Conservation (phyloP, 1,284 basidiomycete species). For the Cryptococcus maquisensis region DNA sequence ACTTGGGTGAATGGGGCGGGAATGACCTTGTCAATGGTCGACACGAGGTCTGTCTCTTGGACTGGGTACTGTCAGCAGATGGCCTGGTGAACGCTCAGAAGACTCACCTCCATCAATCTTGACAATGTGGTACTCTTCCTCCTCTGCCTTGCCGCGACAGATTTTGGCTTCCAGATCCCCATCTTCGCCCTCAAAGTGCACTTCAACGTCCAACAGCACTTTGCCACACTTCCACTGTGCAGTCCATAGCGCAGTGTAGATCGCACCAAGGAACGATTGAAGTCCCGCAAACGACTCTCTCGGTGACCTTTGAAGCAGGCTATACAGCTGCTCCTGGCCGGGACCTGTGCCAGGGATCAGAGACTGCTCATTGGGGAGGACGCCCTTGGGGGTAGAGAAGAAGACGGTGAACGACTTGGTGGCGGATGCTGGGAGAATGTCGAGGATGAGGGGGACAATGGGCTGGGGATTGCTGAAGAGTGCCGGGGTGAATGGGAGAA, state of each 20-base stretch:
- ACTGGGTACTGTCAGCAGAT: not conserved
- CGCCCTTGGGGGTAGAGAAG: slow-evolving; percentile 24
- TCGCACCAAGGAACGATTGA: slow-evolving; percentile 40
- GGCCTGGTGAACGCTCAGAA: not conserved
- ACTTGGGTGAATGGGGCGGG: not conserved
- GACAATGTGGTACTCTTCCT: slow-evolving; percentile 12
- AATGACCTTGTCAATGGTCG: not conserved
- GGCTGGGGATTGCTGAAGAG: slow-evolving; percentile 21
- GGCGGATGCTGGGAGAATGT: slow-evolving; percentile 17
- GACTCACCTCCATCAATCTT: slow-evolving; percentile 19
- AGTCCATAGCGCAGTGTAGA: slow-evolving; percentile 41
- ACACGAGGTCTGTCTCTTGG: not conserved
- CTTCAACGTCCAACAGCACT: slow-evolving; percentile 43
- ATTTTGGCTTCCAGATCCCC: slow-evolving; percentile 24
- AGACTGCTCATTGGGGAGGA: not conserved
- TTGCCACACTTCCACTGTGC: slow-evolving; percentile 37
- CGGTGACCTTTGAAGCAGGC: slow-evolving; percentile 15
- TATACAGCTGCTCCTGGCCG: slow-evolving; percentile 26
- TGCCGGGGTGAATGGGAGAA: slow-evolving; percentile 35
- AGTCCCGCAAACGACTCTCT: slow-evolving; percentile 27
- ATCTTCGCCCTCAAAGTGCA: slow-evolving; percentile 38
- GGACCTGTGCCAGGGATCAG: not conserved
- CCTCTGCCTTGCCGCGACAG: not conserved
- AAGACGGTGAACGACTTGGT: slow-evolving; percentile 23
- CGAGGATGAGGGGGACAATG: slow-evolving; percentile 22